phyloP scores from a whole-genome alignment of 2,329 filamentous ascomycete genomes.

The Curvularia sp. region DNA sequence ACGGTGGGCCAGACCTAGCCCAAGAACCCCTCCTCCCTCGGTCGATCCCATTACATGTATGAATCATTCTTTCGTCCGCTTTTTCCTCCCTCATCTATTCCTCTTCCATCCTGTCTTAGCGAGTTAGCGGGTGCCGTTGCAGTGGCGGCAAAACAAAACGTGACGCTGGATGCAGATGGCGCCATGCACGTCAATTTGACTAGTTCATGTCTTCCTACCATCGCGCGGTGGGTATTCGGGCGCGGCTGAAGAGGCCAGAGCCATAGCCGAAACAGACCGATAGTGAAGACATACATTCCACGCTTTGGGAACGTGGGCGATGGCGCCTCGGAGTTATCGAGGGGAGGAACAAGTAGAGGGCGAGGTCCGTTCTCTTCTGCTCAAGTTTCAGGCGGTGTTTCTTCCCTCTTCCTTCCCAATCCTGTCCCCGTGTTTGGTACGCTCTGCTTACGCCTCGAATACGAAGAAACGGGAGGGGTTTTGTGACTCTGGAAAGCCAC shows the following conservation, averaged over 20 bases:
- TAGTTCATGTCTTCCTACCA: constrained; percentile 40
- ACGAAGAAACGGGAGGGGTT: background rate
- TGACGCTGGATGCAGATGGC: constrained; percentile 33
- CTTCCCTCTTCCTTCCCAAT: background rate
- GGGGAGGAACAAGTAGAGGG: background rate
- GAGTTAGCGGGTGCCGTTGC: background rate
- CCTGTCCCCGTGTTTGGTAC: background rate
- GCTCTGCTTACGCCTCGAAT: no score
- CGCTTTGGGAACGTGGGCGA: constrained; percentile 25
- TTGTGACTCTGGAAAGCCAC: background rate
- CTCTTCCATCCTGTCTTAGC: background rate
- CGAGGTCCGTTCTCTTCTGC: background rate
- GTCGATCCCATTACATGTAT: background rate
- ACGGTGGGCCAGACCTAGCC: background rate
- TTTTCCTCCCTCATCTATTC: background rate
- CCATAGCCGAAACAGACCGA: constrained; percentile 22
- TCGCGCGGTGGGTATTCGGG: constrained; percentile 19
- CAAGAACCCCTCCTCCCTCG: background rate
- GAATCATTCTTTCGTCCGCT: background rate
- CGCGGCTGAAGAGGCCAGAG: background rate
- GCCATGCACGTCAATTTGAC: constrained; percentile 23
- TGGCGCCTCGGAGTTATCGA: constrained; percentile 5
- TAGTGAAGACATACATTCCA: constrained; percentile 35
- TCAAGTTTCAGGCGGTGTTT: background rate
- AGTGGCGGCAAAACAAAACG: constrained; percentile 8